A percentile compares a stretch with the other conserved stretches of the same genome.
These are phyloP conservation scores for Cyclocybe cylindracea DNA, from an alignment of 768 basidiomycete species.

Conservation along the genomic window DNA sequence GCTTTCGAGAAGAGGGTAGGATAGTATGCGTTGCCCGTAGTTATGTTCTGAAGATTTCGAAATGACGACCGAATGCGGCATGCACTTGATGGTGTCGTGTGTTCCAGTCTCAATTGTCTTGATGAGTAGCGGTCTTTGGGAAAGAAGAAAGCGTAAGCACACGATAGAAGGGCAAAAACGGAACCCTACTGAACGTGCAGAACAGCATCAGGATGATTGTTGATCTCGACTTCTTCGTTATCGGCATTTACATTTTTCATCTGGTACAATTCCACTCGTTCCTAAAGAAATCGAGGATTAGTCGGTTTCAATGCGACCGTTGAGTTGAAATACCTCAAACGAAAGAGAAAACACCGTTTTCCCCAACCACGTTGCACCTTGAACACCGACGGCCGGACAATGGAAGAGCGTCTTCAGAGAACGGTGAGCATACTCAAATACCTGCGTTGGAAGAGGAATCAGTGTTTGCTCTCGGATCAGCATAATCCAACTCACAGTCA, in stretches of 20 bases:
- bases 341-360: slow-evolving; percentile 38
- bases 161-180: background rate
- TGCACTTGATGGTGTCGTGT: slow-evolving; percentile 23
- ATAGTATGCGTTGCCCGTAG: slow-evolving; percentile 13
- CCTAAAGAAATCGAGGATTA: slow-evolving; percentile 25
- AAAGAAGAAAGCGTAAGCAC: background rate
- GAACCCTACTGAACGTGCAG: slow-evolving; percentile 11
- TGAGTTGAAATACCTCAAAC: slow-evolving; percentile 32
- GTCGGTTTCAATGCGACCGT: background rate
- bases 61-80: slow-evolving; percentile 11
- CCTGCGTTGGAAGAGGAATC: slow-evolving; percentile 21
- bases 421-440: slow-evolving; percentile 36
- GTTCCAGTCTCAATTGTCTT: slow-evolving; percentile 15
- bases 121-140: slow-evolving; percentile 21
- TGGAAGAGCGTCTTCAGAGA: slow-evolving; percentile 30
- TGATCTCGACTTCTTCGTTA: slow-evolving; percentile 25
- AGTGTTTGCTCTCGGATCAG: background rate
- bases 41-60: slow-evolving; percentile 4
- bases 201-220: background rate
- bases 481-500: slow-evolving; percentile 33
- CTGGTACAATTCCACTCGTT: slow-evolving; percentile 37
- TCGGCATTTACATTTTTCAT: slow-evolving; percentile 35
- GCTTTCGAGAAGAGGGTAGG: slow-evolving; percentile 7
- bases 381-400: slow-evolving; percentile 23
- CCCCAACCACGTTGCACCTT: slow-evolving; percentile 39